Percentiles rank a stretch among this genome's conserved stretches.
Conservation (phyloP, 306 rosid genomes). For the Comarum palustre region DNA sequence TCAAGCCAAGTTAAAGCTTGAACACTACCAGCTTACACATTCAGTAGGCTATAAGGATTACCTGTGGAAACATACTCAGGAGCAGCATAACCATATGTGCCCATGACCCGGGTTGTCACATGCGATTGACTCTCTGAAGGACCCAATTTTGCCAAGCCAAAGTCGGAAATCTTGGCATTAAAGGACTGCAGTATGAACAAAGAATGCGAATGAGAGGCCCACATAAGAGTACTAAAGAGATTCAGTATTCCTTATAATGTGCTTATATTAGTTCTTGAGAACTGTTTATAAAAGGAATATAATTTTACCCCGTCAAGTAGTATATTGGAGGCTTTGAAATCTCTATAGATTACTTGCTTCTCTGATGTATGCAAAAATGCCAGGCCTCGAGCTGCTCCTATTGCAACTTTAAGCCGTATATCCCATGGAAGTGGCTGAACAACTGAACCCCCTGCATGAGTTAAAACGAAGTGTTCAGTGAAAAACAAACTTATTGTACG, state of each 20-base stretch:
- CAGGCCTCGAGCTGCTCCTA: conserved; percentile 92
- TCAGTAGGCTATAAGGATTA: conserved; percentile 17
- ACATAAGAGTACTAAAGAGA: background rate
- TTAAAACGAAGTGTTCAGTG: conserved; percentile 20
- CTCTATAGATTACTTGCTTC: conserved; percentile 80
- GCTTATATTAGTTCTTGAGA: background rate
- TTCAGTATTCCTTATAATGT: background rate
- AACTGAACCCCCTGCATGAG: conserved; percentile 66
- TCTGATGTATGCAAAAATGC: conserved; percentile 86
- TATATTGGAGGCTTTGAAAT: conserved; percentile 92
- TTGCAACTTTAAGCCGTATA: conserved; percentile 78
- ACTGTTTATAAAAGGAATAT: background rate
- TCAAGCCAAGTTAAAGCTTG: background rate
- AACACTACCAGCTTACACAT: background rate
- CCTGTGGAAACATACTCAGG: conserved; percentile 95
- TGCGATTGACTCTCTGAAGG: conserved; percentile 98
- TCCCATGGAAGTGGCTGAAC: conserved; percentile 87
- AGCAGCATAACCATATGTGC: conserved; percentile 95
- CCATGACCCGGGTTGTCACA: conserved; percentile 91
- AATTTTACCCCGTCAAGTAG: conserved; percentile 78
- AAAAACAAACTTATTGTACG: background rate
- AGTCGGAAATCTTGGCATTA: conserved; percentile 88
- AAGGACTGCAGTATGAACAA: conserved; percentile 50
- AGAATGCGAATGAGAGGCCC: background rate
- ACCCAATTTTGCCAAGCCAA: conserved; percentile 93